These are phyloP conservation scores for Kluyveromyces marxianus DNA, from an alignment of 1,139 yeast genomes.

Conservation along the genomic window DNA sequence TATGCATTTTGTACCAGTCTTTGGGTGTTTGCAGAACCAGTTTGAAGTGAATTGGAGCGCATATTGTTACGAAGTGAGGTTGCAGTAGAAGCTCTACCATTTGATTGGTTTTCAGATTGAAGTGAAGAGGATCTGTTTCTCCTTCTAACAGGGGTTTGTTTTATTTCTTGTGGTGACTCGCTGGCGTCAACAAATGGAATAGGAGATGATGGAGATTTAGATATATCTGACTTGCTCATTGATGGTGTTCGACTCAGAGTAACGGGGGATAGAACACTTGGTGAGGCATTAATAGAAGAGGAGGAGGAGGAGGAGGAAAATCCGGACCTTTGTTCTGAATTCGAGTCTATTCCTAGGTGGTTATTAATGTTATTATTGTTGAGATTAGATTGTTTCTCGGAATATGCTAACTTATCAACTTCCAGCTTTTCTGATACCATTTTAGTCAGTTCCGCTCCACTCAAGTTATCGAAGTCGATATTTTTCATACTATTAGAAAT, in stretches of 20 bases:
- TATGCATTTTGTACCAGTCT: slow-evolving; percentile 22
- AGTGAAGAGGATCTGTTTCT: slow-evolving; percentile 24
- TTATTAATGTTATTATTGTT: no score
- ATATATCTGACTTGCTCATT: slow-evolving; percentile 6
- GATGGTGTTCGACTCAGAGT: slow-evolving; percentile 10
- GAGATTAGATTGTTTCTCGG: slow-evolving; percentile 2
- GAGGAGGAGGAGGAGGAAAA: slow-evolving; percentile 9
- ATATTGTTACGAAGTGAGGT: not conserved
- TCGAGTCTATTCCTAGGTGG: slow-evolving; percentile 5
- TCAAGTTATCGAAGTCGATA: slow-evolving; percentile 10
- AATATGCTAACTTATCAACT: slow-evolving; percentile 21
- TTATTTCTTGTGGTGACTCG: not conserved
- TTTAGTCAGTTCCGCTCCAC: slow-evolving; percentile 15
- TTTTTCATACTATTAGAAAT: slow-evolving; percentile 15
- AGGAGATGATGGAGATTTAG: not conserved
- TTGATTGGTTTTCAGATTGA: slow-evolving; percentile 18
- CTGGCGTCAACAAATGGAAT: not conserved
- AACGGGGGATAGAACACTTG: slow-evolving; percentile 5
- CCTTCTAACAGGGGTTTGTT: slow-evolving; percentile 5
- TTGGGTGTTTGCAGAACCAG: slow-evolving; percentile 22
- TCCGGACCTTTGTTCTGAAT: slow-evolving; percentile 1
- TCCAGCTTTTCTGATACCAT: slow-evolving; percentile 23
- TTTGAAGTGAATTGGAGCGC: slow-evolving; percentile 27
- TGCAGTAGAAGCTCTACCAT: not conserved
- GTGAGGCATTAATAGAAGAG: slow-evolving; percentile 7